These are phyloP conservation scores for Colletotrichum sojae DNA, from an alignment of 2,329 filamentous ascomycete genomes.

Conservation along the genomic window DNA sequence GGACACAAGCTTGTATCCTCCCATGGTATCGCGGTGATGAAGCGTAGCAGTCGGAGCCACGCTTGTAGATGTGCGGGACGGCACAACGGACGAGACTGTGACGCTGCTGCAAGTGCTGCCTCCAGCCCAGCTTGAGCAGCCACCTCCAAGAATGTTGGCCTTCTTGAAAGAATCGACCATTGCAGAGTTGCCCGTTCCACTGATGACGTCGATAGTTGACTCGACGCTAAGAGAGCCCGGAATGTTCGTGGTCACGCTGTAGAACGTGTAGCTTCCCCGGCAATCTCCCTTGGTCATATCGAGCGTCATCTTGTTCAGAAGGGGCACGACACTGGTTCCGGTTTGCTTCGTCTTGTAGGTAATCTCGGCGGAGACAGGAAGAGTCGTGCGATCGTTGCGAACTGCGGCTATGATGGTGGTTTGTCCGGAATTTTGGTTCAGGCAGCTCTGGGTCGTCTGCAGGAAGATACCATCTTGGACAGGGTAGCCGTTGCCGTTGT, in stretches of 20 bases:
- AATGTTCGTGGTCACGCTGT: conserved; percentile 58
- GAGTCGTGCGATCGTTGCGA: conserved; percentile 61
- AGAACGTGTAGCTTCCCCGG: conserved; percentile 64
- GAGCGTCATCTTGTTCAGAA: conserved; percentile 54
- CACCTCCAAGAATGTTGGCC: conserved; percentile 58
- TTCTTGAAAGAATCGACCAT: conserved; percentile 65
- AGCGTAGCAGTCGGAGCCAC: conserved; percentile 50
- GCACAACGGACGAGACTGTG: conserved; percentile 33
- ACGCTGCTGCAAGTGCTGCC: conserved; percentile 47
- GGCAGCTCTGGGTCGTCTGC: conserved; percentile 70
- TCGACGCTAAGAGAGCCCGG: conserved; percentile 60
- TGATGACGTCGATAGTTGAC: conserved; percentile 61
- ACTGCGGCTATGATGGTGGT: conserved; percentile 63
- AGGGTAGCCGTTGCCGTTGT: conserved; percentile 70
- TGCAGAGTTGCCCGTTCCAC: conserved; percentile 52
- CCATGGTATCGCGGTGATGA: conserved; percentile 55
- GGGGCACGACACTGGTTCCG: conserved; percentile 58
- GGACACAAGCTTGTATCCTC: conserved; percentile 70
- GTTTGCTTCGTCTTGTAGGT: conserved; percentile 59
- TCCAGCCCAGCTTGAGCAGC: conserved; percentile 57
- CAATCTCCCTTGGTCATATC: conserved; percentile 60
- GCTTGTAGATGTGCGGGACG: conserved; percentile 45
- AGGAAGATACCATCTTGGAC: conserved; percentile 69
- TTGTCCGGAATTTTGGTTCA: conserved; percentile 58
- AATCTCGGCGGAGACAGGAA: conserved; percentile 58